These are phyloP conservation scores for Avena insularis DNA, from an alignment of 176 grass and related monocot species.

Conservation along the genomic window DNA sequence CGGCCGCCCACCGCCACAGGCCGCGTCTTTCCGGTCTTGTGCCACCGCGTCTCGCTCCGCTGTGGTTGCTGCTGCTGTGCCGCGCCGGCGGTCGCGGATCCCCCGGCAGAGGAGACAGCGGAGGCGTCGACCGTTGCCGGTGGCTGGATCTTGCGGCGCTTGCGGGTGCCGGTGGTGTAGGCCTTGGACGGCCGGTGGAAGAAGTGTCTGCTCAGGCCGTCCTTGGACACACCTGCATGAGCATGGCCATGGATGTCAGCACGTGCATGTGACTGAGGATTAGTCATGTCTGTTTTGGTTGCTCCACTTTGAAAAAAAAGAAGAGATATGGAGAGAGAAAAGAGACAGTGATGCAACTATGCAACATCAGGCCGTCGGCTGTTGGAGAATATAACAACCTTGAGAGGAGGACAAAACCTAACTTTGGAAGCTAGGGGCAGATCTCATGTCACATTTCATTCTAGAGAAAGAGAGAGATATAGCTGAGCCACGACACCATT, in stretches of 20 bases:
- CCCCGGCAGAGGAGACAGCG: background rate
- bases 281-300: constrained; percentile 36
- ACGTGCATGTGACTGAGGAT: background rate
- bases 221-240: constrained; percentile 80
- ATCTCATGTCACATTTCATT: constrained; percentile 51
- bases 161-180: constrained; percentile 93
- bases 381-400: constrained; percentile 69
- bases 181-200: constrained; percentile 96
- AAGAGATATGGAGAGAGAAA: background rate
- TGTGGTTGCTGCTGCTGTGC: constrained; percentile 33
- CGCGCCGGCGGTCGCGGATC: background rate
- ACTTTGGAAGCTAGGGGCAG: constrained; percentile 58
- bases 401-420: constrained; percentile 66
- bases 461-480: constrained; percentile 34
- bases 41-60: constrained; percentile 88
- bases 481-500: constrained; percentile 34
- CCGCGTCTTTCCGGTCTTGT: constrained; percentile 95
- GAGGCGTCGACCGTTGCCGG: constrained; percentile 3
- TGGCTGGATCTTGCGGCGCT: constrained; percentile 86
- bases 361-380: constrained; percentile 40
- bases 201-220: constrained; percentile 89
- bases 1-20: constrained; percentile 66
- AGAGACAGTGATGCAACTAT: constrained; percentile 33
- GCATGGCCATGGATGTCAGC: constrained; percentile 30
- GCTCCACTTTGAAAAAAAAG: constrained; percentile 41